Evolutionary conservation across 257 asterid species (phyloP).

Genomic region (Jasminum sambac): DNA sequence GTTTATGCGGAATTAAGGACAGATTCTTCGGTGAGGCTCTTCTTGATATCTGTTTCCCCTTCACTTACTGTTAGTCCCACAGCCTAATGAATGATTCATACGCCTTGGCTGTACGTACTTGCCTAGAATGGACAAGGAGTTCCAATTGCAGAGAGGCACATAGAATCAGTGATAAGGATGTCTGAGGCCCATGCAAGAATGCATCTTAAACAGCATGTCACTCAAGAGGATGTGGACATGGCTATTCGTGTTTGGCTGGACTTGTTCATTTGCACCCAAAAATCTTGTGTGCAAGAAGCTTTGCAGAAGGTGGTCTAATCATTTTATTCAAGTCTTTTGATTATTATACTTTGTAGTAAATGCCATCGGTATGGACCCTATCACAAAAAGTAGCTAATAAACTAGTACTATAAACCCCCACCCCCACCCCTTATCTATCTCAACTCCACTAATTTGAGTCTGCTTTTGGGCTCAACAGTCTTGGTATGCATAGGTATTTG

Average conservation of each 20-base stretch:
- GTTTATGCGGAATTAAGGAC: constrained; percentile 95
- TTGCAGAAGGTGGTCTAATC: constrained; percentile 61
- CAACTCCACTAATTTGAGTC: neutral
- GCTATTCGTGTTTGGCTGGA: constrained; percentile 86
- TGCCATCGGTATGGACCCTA: neutral
- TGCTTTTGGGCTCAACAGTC: no score
- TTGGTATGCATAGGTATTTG: no score
- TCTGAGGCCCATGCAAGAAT: constrained; percentile 98
- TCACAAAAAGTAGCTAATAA: neutral
- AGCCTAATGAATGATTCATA: constrained; percentile 12
- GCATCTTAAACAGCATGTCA: constrained; percentile 94
- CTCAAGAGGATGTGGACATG: constrained; percentile 98
- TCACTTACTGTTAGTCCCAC: constrained; percentile 1
- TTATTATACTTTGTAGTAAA: neutral
- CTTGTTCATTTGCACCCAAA: constrained; percentile 92
- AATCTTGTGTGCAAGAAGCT: constrained; percentile 92
- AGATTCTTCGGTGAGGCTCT: constrained; percentile 82
- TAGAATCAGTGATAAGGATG: constrained; percentile 98
- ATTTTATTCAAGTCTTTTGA: constrained; percentile 5
- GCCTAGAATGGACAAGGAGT: constrained; percentile 90
- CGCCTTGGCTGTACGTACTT: constrained; percentile 13
- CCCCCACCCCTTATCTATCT: no score
- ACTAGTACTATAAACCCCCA: constrained; percentile 9
- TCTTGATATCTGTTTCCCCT: constrained; percentile 11
- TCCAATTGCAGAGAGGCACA: constrained; percentile 96